phyloP scores from a whole-genome alignment of 108 stramenopile genomes.

The Stephanodiscus minutulus region DNA sequence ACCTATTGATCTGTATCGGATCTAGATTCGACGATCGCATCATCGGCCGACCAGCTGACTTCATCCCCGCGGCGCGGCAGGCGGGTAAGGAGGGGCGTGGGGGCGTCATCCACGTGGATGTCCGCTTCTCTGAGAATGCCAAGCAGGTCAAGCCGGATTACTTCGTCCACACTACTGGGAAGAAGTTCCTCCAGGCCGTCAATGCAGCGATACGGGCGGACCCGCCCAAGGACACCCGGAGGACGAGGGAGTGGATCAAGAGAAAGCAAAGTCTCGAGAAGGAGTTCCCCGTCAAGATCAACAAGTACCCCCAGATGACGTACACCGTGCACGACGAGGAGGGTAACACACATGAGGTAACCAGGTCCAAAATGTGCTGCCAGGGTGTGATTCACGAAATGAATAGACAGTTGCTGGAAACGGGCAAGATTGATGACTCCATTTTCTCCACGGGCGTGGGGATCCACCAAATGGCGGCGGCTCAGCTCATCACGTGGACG shows the following conservation, averaged over 20 bases:
- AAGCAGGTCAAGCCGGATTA: slow-evolving; percentile 82
- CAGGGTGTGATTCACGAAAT: slow-evolving; percentile 79
- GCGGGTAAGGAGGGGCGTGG: slow-evolving; percentile 85
- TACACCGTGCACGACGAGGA: slow-evolving; percentile 51
- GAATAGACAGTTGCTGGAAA: slow-evolving; percentile 73
- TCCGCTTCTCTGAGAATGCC: slow-evolving; percentile 74
- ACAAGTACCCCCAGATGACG: slow-evolving; percentile 58
- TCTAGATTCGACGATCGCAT: slow-evolving; percentile 93
- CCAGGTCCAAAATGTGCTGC: slow-evolving; percentile 67
- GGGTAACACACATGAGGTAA: slow-evolving; percentile 46
- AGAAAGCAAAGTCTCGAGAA: slow-evolving; percentile 63
- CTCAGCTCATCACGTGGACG: slow-evolving; percentile 93
- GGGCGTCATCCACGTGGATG: slow-evolving; percentile 90
- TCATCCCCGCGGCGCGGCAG: slow-evolving; percentile 79
- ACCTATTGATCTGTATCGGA: slow-evolving; percentile 85
- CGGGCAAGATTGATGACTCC: slow-evolving; percentile 72
- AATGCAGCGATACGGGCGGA: slow-evolving; percentile 54
- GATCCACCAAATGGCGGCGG: slow-evolving; percentile 93
- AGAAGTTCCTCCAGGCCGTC: slow-evolving; percentile 78
- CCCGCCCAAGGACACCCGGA: slow-evolving; percentile 41
- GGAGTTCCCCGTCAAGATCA: slow-evolving; percentile 81
- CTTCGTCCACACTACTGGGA: slow-evolving; percentile 86
- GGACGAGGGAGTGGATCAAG: slow-evolving; percentile 70
- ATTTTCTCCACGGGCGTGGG: slow-evolving; percentile 91
- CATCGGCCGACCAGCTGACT: slow-evolving; percentile 78